phyloP scores from a whole-genome alignment of 1,284 basidiomycete species.

The Pseudozyma thailandica region DNA sequence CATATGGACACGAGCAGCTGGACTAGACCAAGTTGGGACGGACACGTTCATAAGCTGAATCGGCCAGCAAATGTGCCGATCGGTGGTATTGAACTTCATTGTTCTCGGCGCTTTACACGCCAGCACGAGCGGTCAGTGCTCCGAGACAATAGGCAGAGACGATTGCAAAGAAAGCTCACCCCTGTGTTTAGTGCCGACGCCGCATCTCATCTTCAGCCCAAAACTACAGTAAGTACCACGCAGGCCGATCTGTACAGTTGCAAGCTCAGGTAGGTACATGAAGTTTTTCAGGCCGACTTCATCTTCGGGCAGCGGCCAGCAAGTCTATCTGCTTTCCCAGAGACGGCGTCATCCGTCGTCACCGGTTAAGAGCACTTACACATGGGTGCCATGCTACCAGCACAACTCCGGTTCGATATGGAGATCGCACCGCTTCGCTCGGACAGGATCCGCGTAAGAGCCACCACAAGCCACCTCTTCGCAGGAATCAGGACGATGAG shows the following conservation, averaged over 20 bases:
- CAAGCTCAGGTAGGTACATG: not conserved
- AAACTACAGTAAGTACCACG: no score
- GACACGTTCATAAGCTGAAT: not conserved
- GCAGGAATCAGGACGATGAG: conserved; percentile 1
- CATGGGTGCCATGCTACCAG: conserved; percentile 38
- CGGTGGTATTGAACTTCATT: not conserved
- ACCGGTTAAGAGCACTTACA: conserved; percentile 8
- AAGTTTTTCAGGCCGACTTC: conserved; percentile 1
- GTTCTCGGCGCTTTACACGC: no score
- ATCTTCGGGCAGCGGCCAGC: not conserved
- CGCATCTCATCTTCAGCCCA: no score
- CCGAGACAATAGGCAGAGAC: no score
- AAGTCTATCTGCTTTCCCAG: not conserved
- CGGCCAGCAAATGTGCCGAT: conserved; percentile 3
- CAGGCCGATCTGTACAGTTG: no score
- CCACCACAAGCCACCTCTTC: no score
- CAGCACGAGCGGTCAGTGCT: not conserved
- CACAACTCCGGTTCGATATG: conserved; percentile 10
- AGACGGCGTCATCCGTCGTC: conserved; percentile 3
- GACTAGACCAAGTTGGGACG: not conserved
- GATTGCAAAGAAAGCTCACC: no score
- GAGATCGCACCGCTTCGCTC: not conserved
- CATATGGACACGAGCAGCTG: no score
- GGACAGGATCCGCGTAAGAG: not conserved
- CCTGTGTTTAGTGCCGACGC: no score